Percentiles rank a stretch among this genome's conserved stretches.
Conservation (phyloP, 208 protist genomes). For the Leishmania arabica region DNA sequence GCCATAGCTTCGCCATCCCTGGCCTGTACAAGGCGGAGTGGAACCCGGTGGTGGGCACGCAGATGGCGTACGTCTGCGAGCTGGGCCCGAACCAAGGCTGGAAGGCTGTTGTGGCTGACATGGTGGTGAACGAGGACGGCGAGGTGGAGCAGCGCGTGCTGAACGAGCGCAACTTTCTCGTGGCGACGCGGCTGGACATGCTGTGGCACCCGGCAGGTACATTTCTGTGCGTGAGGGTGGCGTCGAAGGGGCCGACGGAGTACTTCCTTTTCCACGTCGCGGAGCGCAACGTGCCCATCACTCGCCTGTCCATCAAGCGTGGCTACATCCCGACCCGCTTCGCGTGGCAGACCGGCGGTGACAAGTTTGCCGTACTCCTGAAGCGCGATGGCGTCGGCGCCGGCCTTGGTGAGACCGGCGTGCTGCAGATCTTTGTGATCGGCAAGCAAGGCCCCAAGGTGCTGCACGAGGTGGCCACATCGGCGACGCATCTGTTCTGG, state of each 20-base stretch:
- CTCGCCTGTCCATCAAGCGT: constrained; percentile 71
- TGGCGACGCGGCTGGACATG: constrained; percentile 78
- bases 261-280: constrained; percentile 84
- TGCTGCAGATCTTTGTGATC: constrained; percentile 82
- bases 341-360: constrained; percentile 83
- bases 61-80: constrained; percentile 76
- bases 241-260: constrained; percentile 60
- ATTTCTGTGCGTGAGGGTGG: constrained; percentile 81
- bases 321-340: constrained; percentile 78
- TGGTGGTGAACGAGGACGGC: constrained; percentile 67
- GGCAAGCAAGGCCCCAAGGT: constrained; percentile 80
- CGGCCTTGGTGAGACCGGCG: constrained; percentile 52
- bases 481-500: constrained; percentile 84
- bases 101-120: constrained; percentile 79
- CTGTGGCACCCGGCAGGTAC: constrained; percentile 90
- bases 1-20: constrained; percentile 67
- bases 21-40: constrained; percentile 88
- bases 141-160: constrained; percentile 75
- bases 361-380: constrained; percentile 83
- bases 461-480: constrained; percentile 58
- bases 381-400: constrained; percentile 38
- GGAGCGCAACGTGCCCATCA: constrained; percentile 54
- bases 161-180: constrained; percentile 80
- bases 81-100: constrained; percentile 68
- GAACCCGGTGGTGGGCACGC: constrained; percentile 76